These are phyloP conservation scores for Chrysanthemum makinoi DNA, from an alignment of 129 eudicot species.

Conservation along the genomic window DNA sequence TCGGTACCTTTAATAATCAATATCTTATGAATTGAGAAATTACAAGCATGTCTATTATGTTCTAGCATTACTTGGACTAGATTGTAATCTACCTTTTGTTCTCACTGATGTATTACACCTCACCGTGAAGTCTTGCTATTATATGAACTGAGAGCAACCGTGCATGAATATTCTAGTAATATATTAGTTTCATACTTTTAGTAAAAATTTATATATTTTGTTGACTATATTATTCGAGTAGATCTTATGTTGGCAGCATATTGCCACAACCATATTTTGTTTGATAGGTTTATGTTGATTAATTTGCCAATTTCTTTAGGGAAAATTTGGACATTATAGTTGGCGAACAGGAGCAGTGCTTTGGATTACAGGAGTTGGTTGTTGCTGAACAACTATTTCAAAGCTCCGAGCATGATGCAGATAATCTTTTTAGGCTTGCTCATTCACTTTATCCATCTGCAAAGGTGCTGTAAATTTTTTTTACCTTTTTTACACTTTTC, in stretches of 20 bases:
- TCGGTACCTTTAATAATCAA: no score
- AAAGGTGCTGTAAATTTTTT: background rate
- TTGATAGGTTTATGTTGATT: conserved; percentile 7
- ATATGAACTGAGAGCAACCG: no score
- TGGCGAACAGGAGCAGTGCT: conserved; percentile 37
- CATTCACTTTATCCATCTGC: no score
- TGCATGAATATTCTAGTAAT: background rate
- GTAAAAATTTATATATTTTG: no score
- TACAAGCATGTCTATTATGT: background rate
- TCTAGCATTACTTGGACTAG: conserved; percentile 5
- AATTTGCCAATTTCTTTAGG: conserved; percentile 38
- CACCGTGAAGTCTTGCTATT: no score
- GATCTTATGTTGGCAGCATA: background rate
- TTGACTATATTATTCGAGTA: no score
- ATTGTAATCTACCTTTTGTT: conserved; percentile 17
- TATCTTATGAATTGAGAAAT: background rate
- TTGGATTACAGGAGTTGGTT: conserved; percentile 63
- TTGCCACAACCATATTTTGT: background rate
- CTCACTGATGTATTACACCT: background rate
- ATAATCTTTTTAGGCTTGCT: conserved; percentile 36
- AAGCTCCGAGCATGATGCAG: conserved; percentile 67
- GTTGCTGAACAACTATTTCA: conserved; percentile 86
- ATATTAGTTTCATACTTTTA: background rate
- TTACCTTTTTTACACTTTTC: background rate
- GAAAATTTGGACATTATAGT: background rate